Conservation (phyloP, 208 protist species). For the Leishmania guyanensis region DNA sequence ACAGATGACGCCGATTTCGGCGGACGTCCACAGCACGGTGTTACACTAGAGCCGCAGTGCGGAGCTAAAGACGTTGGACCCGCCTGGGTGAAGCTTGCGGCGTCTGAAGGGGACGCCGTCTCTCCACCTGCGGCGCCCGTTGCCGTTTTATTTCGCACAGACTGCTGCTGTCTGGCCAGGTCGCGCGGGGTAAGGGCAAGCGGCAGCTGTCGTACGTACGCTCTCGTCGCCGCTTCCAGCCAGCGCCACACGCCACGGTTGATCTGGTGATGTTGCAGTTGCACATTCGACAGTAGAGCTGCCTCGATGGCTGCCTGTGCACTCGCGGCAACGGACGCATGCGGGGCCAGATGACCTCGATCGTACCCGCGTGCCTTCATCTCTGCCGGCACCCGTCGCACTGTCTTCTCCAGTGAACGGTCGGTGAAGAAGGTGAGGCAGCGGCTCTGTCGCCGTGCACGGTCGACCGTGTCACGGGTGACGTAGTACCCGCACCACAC, state of each 20-base stretch:
- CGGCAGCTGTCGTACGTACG: constrained; percentile 38
- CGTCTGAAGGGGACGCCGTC: background rate
- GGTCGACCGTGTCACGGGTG: constrained; percentile 17
- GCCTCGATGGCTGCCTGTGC: constrained; percentile 44
- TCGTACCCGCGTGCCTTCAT: constrained; percentile 38
- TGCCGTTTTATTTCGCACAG: too few species aligned
- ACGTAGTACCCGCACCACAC: constrained; percentile 64
- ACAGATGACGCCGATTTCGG: background rate
- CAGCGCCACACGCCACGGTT: constrained; percentile 68
- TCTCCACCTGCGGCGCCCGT: background rate
- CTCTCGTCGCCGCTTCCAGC: constrained; percentile 43
- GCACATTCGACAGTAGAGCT: constrained; percentile 57
- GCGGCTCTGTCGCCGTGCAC: constrained; percentile 35
- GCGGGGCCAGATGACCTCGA: constrained; percentile 69
- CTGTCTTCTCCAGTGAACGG: constrained; percentile 31
- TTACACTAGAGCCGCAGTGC: background rate
- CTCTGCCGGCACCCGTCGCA: constrained; percentile 23
- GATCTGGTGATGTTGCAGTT: constrained; percentile 46
- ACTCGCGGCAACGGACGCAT: constrained; percentile 52
- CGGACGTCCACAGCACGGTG: background rate
- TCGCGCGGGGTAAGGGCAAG: background rate
- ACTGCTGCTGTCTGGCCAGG: background rate
- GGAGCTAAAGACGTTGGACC: background rate
- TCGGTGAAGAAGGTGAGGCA: constrained; percentile 39
- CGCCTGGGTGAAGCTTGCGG: background rate